A percentile compares a stretch with the other conserved stretches of the same genome.
phyloP scores from a whole-genome alignment of 1,139 yeast genomes.

The Pichia sp. region DNA sequence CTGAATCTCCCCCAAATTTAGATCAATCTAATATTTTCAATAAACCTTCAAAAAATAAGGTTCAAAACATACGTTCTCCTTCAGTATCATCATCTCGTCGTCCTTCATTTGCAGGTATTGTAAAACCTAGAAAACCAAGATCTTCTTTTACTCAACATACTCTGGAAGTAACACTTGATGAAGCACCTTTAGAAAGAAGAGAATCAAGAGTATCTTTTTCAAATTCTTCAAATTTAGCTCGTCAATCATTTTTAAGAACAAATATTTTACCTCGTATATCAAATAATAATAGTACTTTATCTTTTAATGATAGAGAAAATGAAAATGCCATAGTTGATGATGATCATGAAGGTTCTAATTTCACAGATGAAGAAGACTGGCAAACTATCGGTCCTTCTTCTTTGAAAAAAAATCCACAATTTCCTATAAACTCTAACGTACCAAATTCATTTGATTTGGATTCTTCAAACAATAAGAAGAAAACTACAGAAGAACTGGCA shows the following conservation, averaged over 20 bases:
- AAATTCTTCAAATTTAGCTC: slow-evolving; percentile 28
- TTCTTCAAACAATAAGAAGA: slow-evolving; percentile 2
- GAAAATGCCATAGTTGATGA: slow-evolving; percentile 13
- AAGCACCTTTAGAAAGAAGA: slow-evolving; percentile 28
- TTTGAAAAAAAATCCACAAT: slow-evolving; percentile 36
- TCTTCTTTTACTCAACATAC: slow-evolving; percentile 29
- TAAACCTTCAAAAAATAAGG: slow-evolving; percentile 6
- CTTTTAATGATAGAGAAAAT: slow-evolving; percentile 9
- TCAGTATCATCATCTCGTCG: slow-evolving; percentile 26
- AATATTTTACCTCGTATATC: slow-evolving; percentile 18
- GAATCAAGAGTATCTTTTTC: slow-evolving; percentile 32
- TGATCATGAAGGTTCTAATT: slow-evolving; percentile 12
- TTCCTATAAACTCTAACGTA: slow-evolving; percentile 11
- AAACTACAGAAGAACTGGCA: slow-evolving; percentile 42
- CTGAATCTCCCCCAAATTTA: slow-evolving; percentile 1
- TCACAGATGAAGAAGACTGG: slow-evolving; percentile 89
- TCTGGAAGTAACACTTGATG: slow-evolving; percentile 30
- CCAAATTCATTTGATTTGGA: background rate
- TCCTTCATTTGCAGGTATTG: slow-evolving; percentile 30
- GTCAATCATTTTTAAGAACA: slow-evolving; percentile 32
- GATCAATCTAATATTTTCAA: background rate
- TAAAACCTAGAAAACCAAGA: slow-evolving; percentile 30
- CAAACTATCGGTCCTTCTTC: slow-evolving; percentile 74
- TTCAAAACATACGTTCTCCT: slow-evolving; percentile 19
- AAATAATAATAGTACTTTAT: slow-evolving; percentile 23